Conservation (phyloP, 2,329 filamentous ascomycete species). For the Xylariomycetidae sp. region DNA sequence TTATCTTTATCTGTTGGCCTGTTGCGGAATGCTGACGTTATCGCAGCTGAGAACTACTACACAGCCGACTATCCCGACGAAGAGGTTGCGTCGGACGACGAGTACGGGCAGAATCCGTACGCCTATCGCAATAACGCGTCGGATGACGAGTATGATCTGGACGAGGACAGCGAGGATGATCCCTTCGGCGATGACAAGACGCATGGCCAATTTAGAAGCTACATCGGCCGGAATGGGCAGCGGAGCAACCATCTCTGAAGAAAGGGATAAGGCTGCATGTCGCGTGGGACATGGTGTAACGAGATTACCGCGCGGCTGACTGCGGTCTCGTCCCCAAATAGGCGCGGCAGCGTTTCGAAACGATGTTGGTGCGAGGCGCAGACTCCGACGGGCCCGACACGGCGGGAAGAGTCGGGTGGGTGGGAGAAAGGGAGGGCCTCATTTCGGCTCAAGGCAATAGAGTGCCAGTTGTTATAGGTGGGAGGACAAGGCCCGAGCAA, state of each 20-base stretch:
- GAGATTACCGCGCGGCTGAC: constrained; percentile 12
- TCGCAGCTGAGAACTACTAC: constrained; percentile 67
- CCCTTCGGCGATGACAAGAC: constrained; percentile 24
- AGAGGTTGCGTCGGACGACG: constrained; percentile 67
- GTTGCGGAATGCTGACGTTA: neutral
- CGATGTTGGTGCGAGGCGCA: constrained; percentile 1
- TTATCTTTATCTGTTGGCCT: neutral
- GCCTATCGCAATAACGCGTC: constrained; percentile 49
- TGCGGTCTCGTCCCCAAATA: constrained; percentile 1
- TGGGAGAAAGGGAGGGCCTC: neutral
- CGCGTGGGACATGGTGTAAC: constrained; percentile 2
- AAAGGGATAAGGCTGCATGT: too few relatives aligned
- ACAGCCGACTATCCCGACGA: constrained; percentile 77
- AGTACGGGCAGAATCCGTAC: constrained; percentile 52
- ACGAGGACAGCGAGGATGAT: constrained; percentile 28
- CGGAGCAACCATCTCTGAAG: constrained; percentile 22
- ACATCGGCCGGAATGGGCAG: constrained; percentile 32
- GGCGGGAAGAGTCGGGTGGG: neutral
- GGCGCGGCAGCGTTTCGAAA: constrained; percentile 2
- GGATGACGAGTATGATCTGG: constrained; percentile 48
- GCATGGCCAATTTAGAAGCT: constrained; percentile 22
- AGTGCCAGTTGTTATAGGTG: constrained; percentile 1
- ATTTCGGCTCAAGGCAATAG: constrained; percentile 5
- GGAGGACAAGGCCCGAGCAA: constrained; percentile 2
- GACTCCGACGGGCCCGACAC: neutral